These are phyloP conservation scores for Wallacemonas sp. DNA, from an alignment of 208 protist genomes.

Conservation along the genomic window DNA sequence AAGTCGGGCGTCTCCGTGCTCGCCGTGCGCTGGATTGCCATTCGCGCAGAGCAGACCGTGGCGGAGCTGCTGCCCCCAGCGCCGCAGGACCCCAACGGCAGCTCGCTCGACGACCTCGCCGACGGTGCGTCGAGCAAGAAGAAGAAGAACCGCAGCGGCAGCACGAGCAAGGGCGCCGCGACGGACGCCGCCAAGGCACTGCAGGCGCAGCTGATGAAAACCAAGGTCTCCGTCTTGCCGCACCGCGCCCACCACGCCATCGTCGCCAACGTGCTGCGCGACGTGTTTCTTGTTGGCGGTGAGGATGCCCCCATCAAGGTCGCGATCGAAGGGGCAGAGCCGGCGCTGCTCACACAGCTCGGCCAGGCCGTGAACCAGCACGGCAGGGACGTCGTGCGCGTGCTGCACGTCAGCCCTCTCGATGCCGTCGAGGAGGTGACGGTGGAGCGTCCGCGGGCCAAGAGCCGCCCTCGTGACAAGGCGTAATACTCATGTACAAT, in stretches of 20 bases:
- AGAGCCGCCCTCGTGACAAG: conserved; percentile 1
- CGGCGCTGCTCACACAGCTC: not conserved
- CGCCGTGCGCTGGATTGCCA: conserved; percentile 19
- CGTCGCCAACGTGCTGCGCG: conserved; percentile 32
- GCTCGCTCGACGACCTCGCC: not conserved
- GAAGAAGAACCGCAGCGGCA: not conserved
- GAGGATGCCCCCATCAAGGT: conserved; percentile 1
- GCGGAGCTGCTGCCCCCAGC: not conserved
- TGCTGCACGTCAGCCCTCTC: conserved; percentile 20
- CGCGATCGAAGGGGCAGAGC: not conserved
- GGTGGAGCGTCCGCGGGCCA: conserved; percentile 7
- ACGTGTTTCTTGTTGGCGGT: conserved; percentile 61
- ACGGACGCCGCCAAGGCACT: not conserved
- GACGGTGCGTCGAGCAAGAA: not conserved
- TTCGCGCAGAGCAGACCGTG: conserved; percentile 8
- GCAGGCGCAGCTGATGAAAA: not conserved
- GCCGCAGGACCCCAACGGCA: not conserved
- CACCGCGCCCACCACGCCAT: conserved; percentile 38
- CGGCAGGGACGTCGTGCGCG: conserved; percentile 13
- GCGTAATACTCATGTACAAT: conserved; percentile 10
- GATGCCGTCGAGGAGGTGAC: not conserved
- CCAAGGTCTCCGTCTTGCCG: conserved; percentile 17
- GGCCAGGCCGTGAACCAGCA: conserved; percentile 2
- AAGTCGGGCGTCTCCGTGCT: conserved; percentile 16
- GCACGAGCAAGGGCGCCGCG: not conserved